Conservation (phyloP, 164 flowering plant species). For the Kalanchoe fedtschenkoi region DNA sequence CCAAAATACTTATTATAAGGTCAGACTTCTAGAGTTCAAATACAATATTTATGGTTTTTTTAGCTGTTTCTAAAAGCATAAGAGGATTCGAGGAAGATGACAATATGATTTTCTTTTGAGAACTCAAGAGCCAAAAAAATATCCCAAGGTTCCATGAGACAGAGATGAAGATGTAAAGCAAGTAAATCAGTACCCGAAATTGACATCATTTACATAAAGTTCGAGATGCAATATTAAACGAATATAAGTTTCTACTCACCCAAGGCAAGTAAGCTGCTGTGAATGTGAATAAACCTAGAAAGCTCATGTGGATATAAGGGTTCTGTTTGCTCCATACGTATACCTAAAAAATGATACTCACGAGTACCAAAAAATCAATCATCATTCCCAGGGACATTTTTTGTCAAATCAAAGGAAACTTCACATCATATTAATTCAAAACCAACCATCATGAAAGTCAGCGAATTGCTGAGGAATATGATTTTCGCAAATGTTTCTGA, state of each 20-base stretch:
- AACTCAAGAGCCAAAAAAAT: neutral
- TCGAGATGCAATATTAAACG: neutral
- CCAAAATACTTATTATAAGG: neutral
- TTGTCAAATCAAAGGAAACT: neutral
- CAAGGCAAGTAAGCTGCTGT: slow-evolving; percentile 98
- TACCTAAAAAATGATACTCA: slow-evolving; percentile 37
- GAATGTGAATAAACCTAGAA: slow-evolving; percentile 94
- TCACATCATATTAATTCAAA: neutral
- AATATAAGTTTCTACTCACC: slow-evolving; percentile 40
- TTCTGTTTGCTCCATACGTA: slow-evolving; percentile 99
- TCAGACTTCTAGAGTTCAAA: too few species aligned
- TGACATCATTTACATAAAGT: neutral
- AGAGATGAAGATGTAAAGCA: neutral
- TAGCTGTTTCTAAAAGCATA: too few species aligned
- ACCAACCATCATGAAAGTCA: slow-evolving; percentile 99
- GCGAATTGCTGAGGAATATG: slow-evolving; percentile 91
- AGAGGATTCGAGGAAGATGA: neutral
- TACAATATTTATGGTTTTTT: too few species aligned
- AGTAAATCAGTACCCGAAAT: neutral
- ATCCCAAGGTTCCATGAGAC: neutral
- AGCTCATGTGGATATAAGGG: slow-evolving; percentile 97
- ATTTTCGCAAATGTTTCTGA: slow-evolving; percentile 88
- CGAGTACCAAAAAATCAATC: neutral
- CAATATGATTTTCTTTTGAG: neutral
- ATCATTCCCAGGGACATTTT: neutral